Percentiles rank a stretch among this genome's conserved stretches.
These are phyloP conservation scores for Leccinum fallax DNA, from an alignment of 1,284 basidiomycete species.

Conservation along the genomic window DNA sequence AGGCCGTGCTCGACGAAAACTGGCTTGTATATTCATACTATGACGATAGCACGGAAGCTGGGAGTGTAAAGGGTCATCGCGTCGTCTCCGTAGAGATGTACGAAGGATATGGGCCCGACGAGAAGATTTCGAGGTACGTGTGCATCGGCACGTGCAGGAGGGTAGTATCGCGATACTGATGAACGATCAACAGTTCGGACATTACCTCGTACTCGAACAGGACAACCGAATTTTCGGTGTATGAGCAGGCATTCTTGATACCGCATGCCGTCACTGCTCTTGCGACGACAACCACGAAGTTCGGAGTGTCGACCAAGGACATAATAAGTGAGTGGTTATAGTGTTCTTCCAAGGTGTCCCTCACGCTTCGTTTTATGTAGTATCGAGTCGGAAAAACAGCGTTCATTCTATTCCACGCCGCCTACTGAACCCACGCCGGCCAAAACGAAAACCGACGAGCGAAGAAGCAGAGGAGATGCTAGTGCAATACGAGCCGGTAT, in stretches of 20 bases:
- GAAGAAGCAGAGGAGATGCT: constrained; percentile 88
- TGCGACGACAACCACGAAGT: constrained; percentile 79
- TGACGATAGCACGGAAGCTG: constrained; percentile 55
- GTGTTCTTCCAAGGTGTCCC: background rate
- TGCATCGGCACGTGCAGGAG: background rate
- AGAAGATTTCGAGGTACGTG: constrained; percentile 69
- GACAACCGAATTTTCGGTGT: constrained; percentile 52
- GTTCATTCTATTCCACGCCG: constrained; percentile 77
- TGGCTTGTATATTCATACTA: constrained; percentile 92
- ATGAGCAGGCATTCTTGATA: constrained; percentile 75
- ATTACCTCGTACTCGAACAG: constrained; percentile 67
- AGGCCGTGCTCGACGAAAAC: constrained; percentile 81
- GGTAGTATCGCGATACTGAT: background rate
- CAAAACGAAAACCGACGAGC: constrained; percentile 73
- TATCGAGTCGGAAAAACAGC: constrained; percentile 77
- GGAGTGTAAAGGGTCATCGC: constrained; percentile 63
- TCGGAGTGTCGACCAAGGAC: constrained; percentile 87
- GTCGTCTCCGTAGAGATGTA: constrained; percentile 87
- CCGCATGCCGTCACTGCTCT: constrained; percentile 71
- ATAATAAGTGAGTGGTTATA: constrained; percentile 66
- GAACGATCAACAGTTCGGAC: constrained; percentile 57
- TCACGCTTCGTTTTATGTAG: constrained; percentile 39
- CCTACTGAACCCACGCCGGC: constrained; percentile 84
- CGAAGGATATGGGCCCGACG: constrained; percentile 66
- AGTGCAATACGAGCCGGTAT: constrained; percentile 79